Conservation (phyloP, 352 stramenopile genomes). For the Phytophthora ramorum region DNA sequence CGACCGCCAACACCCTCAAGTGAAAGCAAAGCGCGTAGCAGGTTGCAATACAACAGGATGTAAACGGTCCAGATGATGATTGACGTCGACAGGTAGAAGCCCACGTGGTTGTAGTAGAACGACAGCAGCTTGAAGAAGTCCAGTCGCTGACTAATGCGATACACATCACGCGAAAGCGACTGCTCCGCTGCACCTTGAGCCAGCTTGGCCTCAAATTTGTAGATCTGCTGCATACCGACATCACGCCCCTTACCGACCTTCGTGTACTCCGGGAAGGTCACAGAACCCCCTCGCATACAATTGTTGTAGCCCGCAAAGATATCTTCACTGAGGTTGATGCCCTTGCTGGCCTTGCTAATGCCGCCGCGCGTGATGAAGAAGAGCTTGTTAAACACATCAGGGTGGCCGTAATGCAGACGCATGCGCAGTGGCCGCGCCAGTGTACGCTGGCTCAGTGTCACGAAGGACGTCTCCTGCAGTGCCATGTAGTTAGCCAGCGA, state of each 20-base stretch:
- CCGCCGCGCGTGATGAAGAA: constrained; percentile 99
- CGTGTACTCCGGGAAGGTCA: constrained; percentile 99
- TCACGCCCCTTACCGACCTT: constrained; percentile 99
- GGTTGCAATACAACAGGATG: constrained; percentile 96
- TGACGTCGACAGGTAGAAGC: constrained; percentile 98
- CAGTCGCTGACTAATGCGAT: constrained; percentile 96
- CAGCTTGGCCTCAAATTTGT: constrained; percentile 99
- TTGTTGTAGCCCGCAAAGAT: constrained; percentile 99
- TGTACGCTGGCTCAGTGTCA: constrained; percentile 98
- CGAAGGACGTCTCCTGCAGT: constrained; percentile 98
- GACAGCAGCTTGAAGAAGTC: constrained; percentile 99
- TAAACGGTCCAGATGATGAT: constrained; percentile 98
- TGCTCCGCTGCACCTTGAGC: constrained; percentile 98
- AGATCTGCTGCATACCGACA: constrained; percentile 99
- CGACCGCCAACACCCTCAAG: constrained; percentile 93
- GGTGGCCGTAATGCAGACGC: constrained; percentile 98
- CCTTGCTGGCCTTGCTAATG: constrained; percentile 99
- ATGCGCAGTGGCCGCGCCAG: constrained; percentile 96
- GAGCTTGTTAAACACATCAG: constrained; percentile 99
- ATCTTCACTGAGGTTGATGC: constrained; percentile 99
- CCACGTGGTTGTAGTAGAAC: constrained; percentile 99
- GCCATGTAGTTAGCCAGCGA: constrained; percentile 99
- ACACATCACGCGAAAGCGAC: constrained; percentile 98
- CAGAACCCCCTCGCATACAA: constrained; percentile 95
- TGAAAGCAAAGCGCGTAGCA: constrained; percentile 93